phyloP scores from a whole-genome alignment of 495 filamentous ascomycete species.

The Neurospora sp. region DNA sequence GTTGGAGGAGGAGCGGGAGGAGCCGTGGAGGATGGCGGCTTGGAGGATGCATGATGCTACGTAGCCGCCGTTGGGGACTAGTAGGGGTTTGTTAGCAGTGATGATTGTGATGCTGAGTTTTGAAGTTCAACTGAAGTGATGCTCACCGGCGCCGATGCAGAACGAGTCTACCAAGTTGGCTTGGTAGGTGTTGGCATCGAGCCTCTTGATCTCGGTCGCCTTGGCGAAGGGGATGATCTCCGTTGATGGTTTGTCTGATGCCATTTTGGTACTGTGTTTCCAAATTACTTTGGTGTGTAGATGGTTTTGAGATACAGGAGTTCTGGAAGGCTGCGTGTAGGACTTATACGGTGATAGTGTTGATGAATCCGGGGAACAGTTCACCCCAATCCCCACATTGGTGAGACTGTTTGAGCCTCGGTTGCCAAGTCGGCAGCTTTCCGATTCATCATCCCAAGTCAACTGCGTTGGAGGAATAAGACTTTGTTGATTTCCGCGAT shows the following conservation, averaged over 20 bases:
- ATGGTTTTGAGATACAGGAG: neutral
- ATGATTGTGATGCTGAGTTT: too few relatives aligned
- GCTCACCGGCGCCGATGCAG: slow-evolving; percentile 58
- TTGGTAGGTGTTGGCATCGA: slow-evolving; percentile 52
- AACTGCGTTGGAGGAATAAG: neutral
- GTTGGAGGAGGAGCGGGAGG: slow-evolving; percentile 40
- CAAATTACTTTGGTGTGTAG: neutral
- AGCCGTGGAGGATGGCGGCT: slow-evolving; percentile 51
- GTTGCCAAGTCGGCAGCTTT: neutral
- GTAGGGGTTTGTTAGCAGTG: neutral
- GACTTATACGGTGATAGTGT: neutral
- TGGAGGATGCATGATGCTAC: slow-evolving; percentile 52
- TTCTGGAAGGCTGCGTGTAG: neutral
- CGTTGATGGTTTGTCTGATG: neutral
- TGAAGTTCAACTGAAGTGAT: neutral
- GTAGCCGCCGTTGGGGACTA: slow-evolving; percentile 80
- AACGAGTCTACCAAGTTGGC: slow-evolving; percentile 49
- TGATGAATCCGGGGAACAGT: neutral
- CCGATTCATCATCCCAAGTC: neutral
- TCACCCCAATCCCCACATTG: neutral
- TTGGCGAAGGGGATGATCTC: slow-evolving; percentile 17
- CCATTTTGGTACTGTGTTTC: neutral
- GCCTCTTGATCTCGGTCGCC: slow-evolving; percentile 34
- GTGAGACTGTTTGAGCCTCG: neutral
- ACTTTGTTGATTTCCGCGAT: neutral